phyloP scores from a whole-genome alignment of 2,329 filamentous ascomycete species.

The Periconia sp. region DNA sequence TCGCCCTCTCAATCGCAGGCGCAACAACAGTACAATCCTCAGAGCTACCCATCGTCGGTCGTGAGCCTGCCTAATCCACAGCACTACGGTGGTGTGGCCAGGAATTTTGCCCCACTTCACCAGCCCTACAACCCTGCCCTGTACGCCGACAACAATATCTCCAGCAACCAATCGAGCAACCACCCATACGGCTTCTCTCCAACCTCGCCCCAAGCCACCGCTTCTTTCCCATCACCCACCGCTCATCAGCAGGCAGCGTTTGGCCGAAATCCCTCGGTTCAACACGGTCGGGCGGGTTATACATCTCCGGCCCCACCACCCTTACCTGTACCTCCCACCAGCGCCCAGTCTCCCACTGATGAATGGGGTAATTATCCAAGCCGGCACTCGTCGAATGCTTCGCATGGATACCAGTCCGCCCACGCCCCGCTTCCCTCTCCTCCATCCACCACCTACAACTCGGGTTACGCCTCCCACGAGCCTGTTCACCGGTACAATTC shows the following conservation, averaged over 20 bases:
- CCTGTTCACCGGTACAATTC: slow-evolving; percentile 34
- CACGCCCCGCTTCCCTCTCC: slow-evolving; percentile 41
- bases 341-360: slow-evolving; percentile 32
- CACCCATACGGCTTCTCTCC: slow-evolving; percentile 43
- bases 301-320: slow-evolving; percentile 39
- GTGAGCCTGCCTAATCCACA: slow-evolving; percentile 62
- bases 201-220: slow-evolving; percentile 28
- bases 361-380: slow-evolving; percentile 39
- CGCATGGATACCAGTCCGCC: slow-evolving; percentile 31
- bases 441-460: slow-evolving; percentile 25
- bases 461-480: slow-evolving; percentile 29
- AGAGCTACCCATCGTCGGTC: slow-evolving; percentile 56
- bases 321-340: slow-evolving; percentile 37
- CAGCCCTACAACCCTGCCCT: slow-evolving; percentile 50
- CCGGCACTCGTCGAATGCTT: slow-evolving; percentile 30
- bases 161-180: slow-evolving; percentile 32
- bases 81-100: slow-evolving; percentile 52
- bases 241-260: slow-evolving; percentile 37
- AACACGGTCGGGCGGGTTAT: slow-evolving; percentile 35
- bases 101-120: slow-evolving; percentile 40
- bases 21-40: slow-evolving; percentile 61
- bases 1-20: slow-evolving; percentile 39
- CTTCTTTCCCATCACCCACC: slow-evolving; percentile 32
- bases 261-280: slow-evolving; percentile 32
- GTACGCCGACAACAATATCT: slow-evolving; percentile 41